A percentile compares a stretch with the other conserved stretches of the same genome.
Evolutionary conservation across 2,329 filamentous ascomycete species (phyloP).

Genomic region (Pseudogymnoascus sp.): DNA sequence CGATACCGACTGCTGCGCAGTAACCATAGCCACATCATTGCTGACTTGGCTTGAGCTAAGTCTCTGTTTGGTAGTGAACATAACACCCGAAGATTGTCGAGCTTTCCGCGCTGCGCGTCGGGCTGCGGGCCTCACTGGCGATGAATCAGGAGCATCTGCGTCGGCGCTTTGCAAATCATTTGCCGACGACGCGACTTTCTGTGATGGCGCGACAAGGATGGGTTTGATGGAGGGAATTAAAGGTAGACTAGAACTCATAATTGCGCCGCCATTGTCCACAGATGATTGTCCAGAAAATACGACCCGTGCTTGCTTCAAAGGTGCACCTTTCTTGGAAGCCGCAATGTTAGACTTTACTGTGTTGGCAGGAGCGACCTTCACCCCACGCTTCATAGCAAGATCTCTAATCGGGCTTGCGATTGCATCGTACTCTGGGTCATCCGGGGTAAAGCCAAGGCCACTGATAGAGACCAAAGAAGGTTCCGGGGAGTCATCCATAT

Average conservation of each 20-base stretch:
- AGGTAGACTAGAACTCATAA: not conserved
- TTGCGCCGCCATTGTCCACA: not conserved
- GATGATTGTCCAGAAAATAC: not conserved
- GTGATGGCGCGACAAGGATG: not conserved
- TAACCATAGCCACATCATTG: not conserved
- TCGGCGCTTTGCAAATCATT: not conserved
- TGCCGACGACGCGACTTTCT: not conserved
- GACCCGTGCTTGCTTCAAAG: not conserved
- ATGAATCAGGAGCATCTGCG: not conserved
- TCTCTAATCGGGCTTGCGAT: not conserved
- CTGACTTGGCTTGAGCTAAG: not conserved
- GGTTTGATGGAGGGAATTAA: not conserved
- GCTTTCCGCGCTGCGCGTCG: not conserved
- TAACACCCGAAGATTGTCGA: not conserved
- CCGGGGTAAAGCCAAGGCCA: conserved; percentile 25
- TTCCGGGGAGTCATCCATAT: conserved; percentile 15
- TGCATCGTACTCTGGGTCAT: conserved; percentile 13
- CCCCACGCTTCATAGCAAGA: not conserved
- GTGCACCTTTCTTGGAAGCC: not conserved
- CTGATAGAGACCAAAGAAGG: conserved; percentile 13
- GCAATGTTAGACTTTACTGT: not conserved
- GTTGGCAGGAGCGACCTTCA: not conserved
- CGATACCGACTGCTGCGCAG: not conserved
- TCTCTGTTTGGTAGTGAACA: not conserved
- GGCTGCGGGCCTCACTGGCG: not conserved